Percentiles rank a stretch among this genome's conserved stretches.
These are phyloP conservation scores for Dothideomycetes sp. DNA, from an alignment of 2,329 filamentous ascomycete genomes.

Conservation along the genomic window DNA sequence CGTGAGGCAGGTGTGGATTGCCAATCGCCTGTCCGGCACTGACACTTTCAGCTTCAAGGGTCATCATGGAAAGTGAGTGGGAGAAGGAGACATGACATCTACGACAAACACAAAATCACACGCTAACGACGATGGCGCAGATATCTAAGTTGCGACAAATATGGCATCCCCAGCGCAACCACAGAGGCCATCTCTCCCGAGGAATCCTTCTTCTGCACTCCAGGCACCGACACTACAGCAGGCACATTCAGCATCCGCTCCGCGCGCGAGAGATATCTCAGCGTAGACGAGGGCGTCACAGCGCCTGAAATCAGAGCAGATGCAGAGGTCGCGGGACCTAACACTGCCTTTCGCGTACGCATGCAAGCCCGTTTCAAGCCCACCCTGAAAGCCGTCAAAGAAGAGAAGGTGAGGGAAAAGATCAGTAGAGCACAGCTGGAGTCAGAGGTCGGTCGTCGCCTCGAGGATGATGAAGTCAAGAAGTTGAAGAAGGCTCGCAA, in stretches of 20 bases:
- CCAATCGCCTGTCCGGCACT: slow-evolving; percentile 70
- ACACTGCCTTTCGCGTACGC: slow-evolving; percentile 65
- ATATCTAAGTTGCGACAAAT: slow-evolving; percentile 77
- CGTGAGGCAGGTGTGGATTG: slow-evolving; percentile 91
- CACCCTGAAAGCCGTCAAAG: slow-evolving; percentile 63
- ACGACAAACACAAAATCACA: neutral
- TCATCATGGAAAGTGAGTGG: slow-evolving; percentile 63
- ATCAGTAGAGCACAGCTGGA: slow-evolving; percentile 79
- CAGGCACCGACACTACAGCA: slow-evolving; percentile 29
- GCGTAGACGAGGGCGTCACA: slow-evolving; percentile 37
- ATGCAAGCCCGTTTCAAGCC: slow-evolving; percentile 97
- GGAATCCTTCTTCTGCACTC: slow-evolving; percentile 66
- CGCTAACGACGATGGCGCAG: slow-evolving; percentile 29
- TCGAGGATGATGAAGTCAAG: slow-evolving; percentile 80
- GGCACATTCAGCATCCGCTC: slow-evolving; percentile 66
- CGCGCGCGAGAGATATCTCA: slow-evolving; percentile 58
- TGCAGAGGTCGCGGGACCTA: slow-evolving; percentile 53
- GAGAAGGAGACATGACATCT: neutral
- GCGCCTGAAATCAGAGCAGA: slow-evolving; percentile 63
- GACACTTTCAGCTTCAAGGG: slow-evolving; percentile 76
- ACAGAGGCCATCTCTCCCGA: slow-evolving; percentile 73
- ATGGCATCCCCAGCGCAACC: slow-evolving; percentile 64
- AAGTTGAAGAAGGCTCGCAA: slow-evolving; percentile 69
- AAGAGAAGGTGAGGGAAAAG: slow-evolving; percentile 73
- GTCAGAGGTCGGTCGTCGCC: slow-evolving; percentile 59